Conservation (phyloP, 768 basidiomycete species). For the Sporobolomyces pararoseus region DNA sequence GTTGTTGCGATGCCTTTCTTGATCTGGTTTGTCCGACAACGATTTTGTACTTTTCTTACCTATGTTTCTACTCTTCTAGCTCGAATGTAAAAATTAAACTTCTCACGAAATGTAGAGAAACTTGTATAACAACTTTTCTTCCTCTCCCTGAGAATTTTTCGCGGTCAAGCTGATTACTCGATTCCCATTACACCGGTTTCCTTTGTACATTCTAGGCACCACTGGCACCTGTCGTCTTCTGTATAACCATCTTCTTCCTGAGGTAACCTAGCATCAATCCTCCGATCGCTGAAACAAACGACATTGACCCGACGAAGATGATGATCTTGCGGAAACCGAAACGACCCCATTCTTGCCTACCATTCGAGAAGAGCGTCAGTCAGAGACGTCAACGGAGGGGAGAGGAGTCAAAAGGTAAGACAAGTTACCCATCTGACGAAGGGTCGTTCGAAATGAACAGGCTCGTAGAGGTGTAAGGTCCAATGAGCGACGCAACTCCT, state of each 20-base stretch:
- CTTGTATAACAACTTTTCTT: no score
- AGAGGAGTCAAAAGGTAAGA: background rate
- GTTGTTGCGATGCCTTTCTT: no score
- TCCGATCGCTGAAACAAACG: background rate
- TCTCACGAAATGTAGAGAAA: no score
- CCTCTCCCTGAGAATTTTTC: no score
- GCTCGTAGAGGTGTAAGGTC: slow-evolving; percentile 19
- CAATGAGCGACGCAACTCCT: slow-evolving; percentile 21
- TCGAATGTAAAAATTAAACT: no score
- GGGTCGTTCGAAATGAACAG: slow-evolving; percentile 9
- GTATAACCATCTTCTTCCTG: background rate
- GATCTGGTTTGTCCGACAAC: no score
- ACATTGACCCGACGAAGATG: slow-evolving; percentile 29
- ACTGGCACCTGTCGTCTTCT: background rate
- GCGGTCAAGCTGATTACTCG: no score
- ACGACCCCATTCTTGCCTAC: slow-evolving; percentile 11
- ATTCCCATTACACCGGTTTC: no score
- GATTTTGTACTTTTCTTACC: no score
- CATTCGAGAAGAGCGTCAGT: background rate
- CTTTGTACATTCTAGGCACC: no score
- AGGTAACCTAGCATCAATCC: slow-evolving; percentile 9
- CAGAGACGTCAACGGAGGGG: background rate
- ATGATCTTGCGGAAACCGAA: slow-evolving; percentile 27
- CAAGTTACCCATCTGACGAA: no score
- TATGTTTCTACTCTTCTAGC: no score